Conservation (phyloP, 2,329 filamentous ascomycete genomes). For the Xylaria hypoxylon region DNA sequence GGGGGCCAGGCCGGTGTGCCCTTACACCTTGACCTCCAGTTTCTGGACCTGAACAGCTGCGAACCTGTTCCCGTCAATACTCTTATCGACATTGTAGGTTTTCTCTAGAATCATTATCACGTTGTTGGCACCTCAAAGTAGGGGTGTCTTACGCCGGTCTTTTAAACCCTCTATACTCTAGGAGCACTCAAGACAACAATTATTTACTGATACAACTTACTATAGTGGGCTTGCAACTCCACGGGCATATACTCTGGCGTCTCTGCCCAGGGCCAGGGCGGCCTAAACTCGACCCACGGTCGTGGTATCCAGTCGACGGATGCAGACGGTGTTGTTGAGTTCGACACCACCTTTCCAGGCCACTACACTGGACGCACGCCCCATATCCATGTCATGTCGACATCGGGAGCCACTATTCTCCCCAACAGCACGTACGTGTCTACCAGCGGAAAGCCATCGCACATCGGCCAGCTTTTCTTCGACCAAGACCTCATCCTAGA, state of each 20-base stretch:
- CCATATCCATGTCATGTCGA: constrained; percentile 52
- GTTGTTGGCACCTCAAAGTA: no score
- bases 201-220: constrained; percentile 8
- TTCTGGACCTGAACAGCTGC: constrained; percentile 54
- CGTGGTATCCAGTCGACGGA: constrained; percentile 53
- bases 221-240: constrained; percentile 53
- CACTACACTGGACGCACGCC: constrained; percentile 49
- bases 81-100: constrained; percentile 50
- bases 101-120: background rate
- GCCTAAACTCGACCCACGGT: constrained; percentile 50
- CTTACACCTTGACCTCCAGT: constrained; percentile 56
- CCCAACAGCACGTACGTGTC: constrained; percentile 59
- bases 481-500: constrained; percentile 64
- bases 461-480: constrained; percentile 72
- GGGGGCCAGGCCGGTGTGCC: constrained; percentile 54
- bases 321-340: constrained; percentile 52
- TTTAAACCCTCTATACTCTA: background rate
- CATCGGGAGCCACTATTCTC: constrained; percentile 50
- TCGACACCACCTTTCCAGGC: constrained; percentile 53
- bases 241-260: constrained; percentile 56
- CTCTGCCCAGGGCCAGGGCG: constrained; percentile 42
- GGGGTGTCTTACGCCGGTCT: background rate
- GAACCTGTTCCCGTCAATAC: constrained; percentile 49
- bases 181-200: background rate
- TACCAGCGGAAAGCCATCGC: constrained; percentile 60